A percentile compares a stretch with the other conserved stretches of the same genome.
These are phyloP conservation scores for Litsea cubeba DNA, from an alignment of 164 flowering plant genomes.

Conservation along the genomic window DNA sequence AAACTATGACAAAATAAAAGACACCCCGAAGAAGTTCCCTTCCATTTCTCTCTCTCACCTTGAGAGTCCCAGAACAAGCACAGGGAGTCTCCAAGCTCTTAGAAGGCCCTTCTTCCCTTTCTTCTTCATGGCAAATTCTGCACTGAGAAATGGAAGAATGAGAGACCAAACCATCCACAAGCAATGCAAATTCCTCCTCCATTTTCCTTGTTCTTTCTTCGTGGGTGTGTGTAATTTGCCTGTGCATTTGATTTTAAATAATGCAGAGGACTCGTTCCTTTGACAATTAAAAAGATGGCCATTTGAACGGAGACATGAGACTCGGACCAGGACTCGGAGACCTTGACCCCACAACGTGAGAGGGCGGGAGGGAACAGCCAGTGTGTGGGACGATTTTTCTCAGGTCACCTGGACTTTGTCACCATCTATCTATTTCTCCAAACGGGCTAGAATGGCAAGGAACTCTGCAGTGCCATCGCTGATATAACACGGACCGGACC, in stretches of 20 bases:
- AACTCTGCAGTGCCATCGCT: too few species aligned
- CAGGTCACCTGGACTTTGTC: too few species aligned
- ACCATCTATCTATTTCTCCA: too few species aligned
- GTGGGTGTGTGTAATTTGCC: not conserved
- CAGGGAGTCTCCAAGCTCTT: conserved; percentile 74
- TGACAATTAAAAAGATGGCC: not conserved
- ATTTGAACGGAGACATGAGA: too few species aligned
- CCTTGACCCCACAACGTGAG: not conserved
- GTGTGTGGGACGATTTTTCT: not conserved
- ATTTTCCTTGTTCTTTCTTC: not conserved
- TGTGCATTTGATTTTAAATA: not conserved
- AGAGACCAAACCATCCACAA: conserved; percentile 1
- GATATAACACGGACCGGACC: too few species aligned
- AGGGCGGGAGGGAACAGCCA: not conserved
- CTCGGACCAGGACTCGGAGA: not conserved
- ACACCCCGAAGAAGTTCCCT: not conserved
- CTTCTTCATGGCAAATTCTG: conserved; percentile 88
- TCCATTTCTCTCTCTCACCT: conserved; percentile 34
- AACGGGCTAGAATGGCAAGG: too few species aligned
- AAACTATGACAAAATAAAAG: not conserved
- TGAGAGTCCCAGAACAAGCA: conserved; percentile 86
- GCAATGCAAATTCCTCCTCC: not conserved
- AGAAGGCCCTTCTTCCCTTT: conserved; percentile 40
- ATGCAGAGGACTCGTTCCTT: not conserved
- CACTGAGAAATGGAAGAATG: conserved; percentile 29